Base-by-base conservation (phyloP, 2,329 filamentous ascomycete species). In the Colletotrichum sojae region DNA sequence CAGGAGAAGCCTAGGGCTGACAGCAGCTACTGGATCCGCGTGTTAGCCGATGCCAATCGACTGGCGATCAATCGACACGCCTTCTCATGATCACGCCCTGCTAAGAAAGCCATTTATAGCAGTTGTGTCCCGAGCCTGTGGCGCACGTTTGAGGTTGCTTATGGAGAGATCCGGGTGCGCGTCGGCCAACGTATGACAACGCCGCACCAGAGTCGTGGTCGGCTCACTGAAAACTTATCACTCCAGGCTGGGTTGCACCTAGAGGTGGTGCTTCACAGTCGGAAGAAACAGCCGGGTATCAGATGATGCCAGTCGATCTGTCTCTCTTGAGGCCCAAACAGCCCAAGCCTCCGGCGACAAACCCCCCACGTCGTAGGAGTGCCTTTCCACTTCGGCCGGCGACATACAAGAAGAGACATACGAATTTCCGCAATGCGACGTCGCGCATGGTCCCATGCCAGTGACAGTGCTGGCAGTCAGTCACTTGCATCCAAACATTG, bases 1-100 rank as follows among this genome's bases (percentile, higher is more conserved):
- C 63, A 16, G 49, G 56, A 66, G 36, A 22, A 61, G 63, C 25
- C 36, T 69, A 69, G 67, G 63, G 63, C 67, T 67, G 62, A 69
- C 67, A 22, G 16, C 56, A 39, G 25, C 36, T 67, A 15, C 45
- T 46, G 27, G 49, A 27, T 20, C 36, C 56, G 51, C 45, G 51
- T 69, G 62, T 40, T 61, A 45, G 22, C 49, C 20, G 55, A 49
- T 55, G 56, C 45, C 39, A 67, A 53, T 61, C 51, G 67, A 56
- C n/a, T 56, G 63, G 36, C 51, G 62, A 69, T 61, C 62, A 67
- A 52, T 56, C 67, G 63, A 61, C 36, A 45, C 51, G 22, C 51
- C 43, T 45, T 52, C 10, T 36, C 8, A 40, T 18, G 20, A 51
- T 39, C 55, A 55, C 18, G 49, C 18, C 40, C 43, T 66, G 40